These are phyloP conservation scores for Termitomyces sp. DNA, from an alignment of 768 basidiomycete genomes.

Conservation along the genomic window DNA sequence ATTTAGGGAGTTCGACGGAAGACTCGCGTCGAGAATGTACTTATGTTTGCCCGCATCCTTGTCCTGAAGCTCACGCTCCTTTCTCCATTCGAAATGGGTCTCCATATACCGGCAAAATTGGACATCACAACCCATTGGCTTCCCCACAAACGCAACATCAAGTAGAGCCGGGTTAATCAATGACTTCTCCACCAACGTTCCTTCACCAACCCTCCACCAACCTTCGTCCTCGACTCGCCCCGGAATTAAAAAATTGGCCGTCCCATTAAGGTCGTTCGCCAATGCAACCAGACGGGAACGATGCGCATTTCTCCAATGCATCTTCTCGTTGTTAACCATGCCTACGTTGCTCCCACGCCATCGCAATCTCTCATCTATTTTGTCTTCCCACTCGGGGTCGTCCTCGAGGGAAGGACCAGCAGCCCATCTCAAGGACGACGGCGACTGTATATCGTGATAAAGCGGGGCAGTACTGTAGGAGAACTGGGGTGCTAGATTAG, in stretches of 20 bases:
- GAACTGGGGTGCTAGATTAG: conserved; percentile 37
- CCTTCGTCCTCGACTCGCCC: conserved; percentile 10
- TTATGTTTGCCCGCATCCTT: conserved; percentile 49
- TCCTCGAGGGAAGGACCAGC: conserved; percentile 31
- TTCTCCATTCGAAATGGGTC: conserved; percentile 43
- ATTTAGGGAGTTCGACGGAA: neutral
- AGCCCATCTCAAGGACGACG: conserved; percentile 36
- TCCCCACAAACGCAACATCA: conserved; percentile 52
- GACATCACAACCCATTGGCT: conserved; percentile 35
- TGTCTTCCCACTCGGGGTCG: conserved; percentile 60
- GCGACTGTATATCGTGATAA: conserved; percentile 41
- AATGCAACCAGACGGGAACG: conserved; percentile 38
- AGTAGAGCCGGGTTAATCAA: conserved; percentile 44
- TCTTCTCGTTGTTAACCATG: conserved; percentile 30
- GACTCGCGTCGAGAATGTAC: conserved; percentile 51
- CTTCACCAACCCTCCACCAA: conserved; percentile 28
- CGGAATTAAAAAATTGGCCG: conserved; percentile 30
- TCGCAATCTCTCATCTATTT: conserved; percentile 48
- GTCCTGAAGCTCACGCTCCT: conserved; percentile 26
- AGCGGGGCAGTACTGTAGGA: conserved; percentile 30
- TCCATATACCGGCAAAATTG: conserved; percentile 40
- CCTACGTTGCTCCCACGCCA: conserved; percentile 76
- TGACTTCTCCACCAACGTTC: conserved; percentile 25
- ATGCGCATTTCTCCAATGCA: conserved; percentile 45
- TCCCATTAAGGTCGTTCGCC: conserved; percentile 30